Percentiles rank a stretch among this genome's conserved stretches.
phyloP scores from a whole-genome alignment of 805 yeast genomes.

The Lipomyces sp. region DNA sequence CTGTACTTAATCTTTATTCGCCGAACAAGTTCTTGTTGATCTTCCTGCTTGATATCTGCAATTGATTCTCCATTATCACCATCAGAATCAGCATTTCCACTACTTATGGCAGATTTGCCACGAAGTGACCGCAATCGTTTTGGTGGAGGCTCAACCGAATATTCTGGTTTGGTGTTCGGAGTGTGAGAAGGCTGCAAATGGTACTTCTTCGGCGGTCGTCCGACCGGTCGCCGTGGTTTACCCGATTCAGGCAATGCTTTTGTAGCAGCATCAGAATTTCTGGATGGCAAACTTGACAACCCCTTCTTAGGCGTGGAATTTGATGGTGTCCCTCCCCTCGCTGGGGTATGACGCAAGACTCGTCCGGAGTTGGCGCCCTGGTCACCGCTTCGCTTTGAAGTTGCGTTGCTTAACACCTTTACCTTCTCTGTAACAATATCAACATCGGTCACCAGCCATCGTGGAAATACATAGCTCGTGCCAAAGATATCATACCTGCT shows the following conservation, averaged over 20 bases:
- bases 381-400: neutral
- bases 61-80: slow-evolving; percentile 9
- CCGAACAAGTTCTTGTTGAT: slow-evolving; percentile 10
- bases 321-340: neutral
- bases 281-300: neutral
- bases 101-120: neutral
- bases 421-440: neutral
- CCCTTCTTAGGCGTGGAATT: neutral
- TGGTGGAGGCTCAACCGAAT: slow-evolving; percentile 2
- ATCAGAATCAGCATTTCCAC: neutral
- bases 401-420: neutral
- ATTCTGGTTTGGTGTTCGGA: neutral
- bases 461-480: neutral
- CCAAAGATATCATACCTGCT: neutral
- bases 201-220: neutral
- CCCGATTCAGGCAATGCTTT: neutral
- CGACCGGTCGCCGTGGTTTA: neutral
- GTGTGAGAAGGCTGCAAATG: neutral
- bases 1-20: slow-evolving; percentile 34
- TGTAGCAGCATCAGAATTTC: neutral
- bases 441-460: neutral
- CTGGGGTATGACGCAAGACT: neutral
- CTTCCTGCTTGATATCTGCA: slow-evolving; percentile 6
- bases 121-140: neutral
- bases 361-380: neutral